phyloP scores from a whole-genome alignment of 2,329 filamentous ascomycete genomes.

The Colletotrichum sp. region DNA sequence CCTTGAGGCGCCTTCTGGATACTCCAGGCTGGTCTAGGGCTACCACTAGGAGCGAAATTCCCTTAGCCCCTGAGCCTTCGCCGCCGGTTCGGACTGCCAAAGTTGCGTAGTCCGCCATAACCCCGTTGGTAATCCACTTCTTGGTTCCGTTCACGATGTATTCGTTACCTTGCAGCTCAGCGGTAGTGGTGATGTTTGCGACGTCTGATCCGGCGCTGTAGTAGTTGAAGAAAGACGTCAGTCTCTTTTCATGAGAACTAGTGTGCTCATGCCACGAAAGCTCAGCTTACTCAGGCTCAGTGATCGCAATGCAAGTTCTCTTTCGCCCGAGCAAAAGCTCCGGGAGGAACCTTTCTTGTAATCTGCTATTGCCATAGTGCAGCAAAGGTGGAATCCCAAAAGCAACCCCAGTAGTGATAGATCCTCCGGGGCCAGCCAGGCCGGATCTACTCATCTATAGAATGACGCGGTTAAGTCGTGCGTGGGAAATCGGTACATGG shows the following conservation, averaged over 20 bases:
- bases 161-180: conserved; percentile 66
- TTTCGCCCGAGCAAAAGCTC: conserved; percentile 71
- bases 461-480: too few species aligned
- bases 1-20: conserved; percentile 69
- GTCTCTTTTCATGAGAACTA: accelerated
- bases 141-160: conserved; percentile 79
- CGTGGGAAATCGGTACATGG: conserved; percentile 37
- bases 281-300: conserved; percentile 63
- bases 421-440: background rate
- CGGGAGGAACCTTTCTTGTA: conserved; percentile 63
- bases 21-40: conserved; percentile 72
- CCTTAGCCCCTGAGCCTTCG: conserved; percentile 60
- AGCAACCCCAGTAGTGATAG: background rate
- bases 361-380: background rate
- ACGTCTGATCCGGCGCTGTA: conserved; percentile 72
- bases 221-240: background rate
- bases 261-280: accelerated
- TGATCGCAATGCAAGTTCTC: conserved; percentile 78
- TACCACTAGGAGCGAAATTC: conserved; percentile 72
- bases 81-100: conserved; percentile 77
- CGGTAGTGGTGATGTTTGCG: conserved; percentile 73
- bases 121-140: conserved; percentile 81
- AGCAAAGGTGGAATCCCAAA: background rate
- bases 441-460: background rate
- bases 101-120: conserved; percentile 70